phyloP scores from a whole-genome alignment of 768 basidiomycete species.

The Russula virescens region DNA sequence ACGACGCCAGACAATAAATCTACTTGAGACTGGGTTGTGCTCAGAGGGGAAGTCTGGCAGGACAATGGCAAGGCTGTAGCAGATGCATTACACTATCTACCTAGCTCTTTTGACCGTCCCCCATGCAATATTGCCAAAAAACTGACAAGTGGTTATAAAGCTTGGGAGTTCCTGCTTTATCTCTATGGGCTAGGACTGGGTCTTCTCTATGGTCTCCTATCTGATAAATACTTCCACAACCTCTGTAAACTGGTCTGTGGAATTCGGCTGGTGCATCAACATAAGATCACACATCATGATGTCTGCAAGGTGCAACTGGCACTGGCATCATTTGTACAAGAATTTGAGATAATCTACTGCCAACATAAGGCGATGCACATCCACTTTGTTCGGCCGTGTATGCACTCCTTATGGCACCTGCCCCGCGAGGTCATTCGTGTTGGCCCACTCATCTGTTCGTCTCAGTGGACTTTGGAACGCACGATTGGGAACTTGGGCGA shows the following conservation, averaged over 20 bases:
- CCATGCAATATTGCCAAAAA: conserved; percentile 40
- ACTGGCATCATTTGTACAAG: neutral
- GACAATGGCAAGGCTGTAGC: neutral
- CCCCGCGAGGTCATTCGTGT: neutral
- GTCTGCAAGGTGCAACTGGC: neutral
- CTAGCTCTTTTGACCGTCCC: neutral
- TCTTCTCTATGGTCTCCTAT: conserved; percentile 27
- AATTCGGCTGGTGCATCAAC: conserved; percentile 27
- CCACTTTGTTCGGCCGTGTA: neutral
- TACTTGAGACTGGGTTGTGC: neutral
- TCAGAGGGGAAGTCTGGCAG: neutral
- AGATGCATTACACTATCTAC: neutral
- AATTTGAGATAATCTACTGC: neutral
- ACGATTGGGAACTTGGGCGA: neutral
- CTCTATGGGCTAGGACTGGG: conserved; percentile 28
- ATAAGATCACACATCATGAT: neutral
- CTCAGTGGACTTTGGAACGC: neutral
- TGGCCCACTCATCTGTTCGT: neutral
- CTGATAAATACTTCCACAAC: conserved; percentile 26
- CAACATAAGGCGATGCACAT: neutral
- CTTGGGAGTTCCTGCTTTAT: conserved; percentile 28
- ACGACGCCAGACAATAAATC: neutral
- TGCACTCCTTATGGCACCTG: neutral
- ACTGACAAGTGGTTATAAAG: conserved; percentile 33
- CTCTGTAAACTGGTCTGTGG: conserved; percentile 29